phyloP scores from a whole-genome alignment of 495 filamentous ascomycete genomes.

The Filosporella fistucella region DNA sequence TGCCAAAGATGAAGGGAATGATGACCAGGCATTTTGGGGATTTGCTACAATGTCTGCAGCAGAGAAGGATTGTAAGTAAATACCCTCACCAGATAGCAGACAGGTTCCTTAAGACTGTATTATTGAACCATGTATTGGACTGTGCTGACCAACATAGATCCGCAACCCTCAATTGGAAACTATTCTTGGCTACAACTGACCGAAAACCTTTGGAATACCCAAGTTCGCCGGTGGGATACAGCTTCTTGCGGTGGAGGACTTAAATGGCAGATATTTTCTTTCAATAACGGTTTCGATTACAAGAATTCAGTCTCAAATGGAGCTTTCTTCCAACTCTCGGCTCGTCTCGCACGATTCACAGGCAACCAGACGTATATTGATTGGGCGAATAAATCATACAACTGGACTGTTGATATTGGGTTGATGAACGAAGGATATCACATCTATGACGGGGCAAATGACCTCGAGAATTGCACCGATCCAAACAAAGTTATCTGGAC shows the following conservation, averaged over 20 bases:
- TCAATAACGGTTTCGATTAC: constrained; percentile 77
- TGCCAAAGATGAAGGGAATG: constrained; percentile 70
- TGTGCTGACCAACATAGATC: too few species aligned
- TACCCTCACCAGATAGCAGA: too few species aligned
- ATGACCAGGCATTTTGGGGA: constrained; percentile 86
- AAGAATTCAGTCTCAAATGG: constrained; percentile 77
- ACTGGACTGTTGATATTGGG: constrained; percentile 63
- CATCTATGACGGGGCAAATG: constrained; percentile 69
- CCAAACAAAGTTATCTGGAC: constrained; percentile 61
- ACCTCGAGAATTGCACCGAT: constrained; percentile 54
- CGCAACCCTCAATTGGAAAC: constrained; percentile 54
- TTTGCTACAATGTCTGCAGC: constrained; percentile 79
- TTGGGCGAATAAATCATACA: constrained; percentile 66
- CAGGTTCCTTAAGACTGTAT: too few species aligned
- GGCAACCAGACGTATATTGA: constrained; percentile 74
- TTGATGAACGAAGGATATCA: constrained; percentile 62
- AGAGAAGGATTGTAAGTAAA: constrained; percentile 74
- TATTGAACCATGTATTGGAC: too few species aligned
- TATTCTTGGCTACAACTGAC: constrained; percentile 76
- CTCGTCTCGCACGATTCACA: constrained; percentile 73
- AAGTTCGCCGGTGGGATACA: constrained; percentile 65
- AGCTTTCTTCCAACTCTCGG: constrained; percentile 78
- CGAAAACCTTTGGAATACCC: constrained; percentile 75
- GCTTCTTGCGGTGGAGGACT: constrained; percentile 67
- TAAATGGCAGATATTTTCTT: constrained; percentile 79